A percentile compares a stretch with the other conserved stretches of the same genome.
These are phyloP conservation scores for Leccinum broughii DNA, from an alignment of 768 basidiomycete genomes.

Conservation along the genomic window DNA sequence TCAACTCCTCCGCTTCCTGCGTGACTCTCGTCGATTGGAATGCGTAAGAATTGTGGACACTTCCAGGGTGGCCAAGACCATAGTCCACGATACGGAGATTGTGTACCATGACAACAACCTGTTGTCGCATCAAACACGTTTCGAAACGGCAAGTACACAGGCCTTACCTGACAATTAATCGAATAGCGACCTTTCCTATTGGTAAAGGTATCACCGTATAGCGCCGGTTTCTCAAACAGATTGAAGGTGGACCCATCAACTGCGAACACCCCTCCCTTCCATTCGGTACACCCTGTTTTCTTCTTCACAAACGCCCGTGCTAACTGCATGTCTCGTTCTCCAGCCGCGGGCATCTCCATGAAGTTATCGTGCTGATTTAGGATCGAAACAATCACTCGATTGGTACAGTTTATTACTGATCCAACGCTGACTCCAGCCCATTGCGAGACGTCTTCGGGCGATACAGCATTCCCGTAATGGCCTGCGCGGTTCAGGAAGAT, in stretches of 20 bases:
- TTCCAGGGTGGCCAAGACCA: not conserved
- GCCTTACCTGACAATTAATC: not conserved
- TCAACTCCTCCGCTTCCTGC: not conserved
- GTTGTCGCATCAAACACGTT: not conserved
- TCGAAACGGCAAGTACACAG: not conserved
- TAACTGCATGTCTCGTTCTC: not conserved
- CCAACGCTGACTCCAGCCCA: not conserved
- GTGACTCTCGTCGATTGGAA: not conserved
- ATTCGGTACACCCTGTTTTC: not conserved
- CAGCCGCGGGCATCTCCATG: not conserved
- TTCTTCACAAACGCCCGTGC: not conserved
- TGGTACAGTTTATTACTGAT: not conserved
- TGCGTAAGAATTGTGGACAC: not conserved
- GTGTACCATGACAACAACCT: not conserved
- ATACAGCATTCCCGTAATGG: not conserved
- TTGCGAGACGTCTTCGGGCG: not conserved
- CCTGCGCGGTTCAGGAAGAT: not conserved
- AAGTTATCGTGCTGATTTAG: not conserved
- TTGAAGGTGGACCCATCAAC: not conserved
- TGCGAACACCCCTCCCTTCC: not conserved
- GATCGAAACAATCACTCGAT: not conserved
- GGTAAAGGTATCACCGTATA: not conserved
- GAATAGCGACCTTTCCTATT: not conserved
- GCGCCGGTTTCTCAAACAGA: not conserved
- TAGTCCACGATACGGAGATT: not conserved